Percentiles rank a stretch among this genome's conserved stretches.
phyloP scores from a whole-genome alignment of 371 early-diverging fungal genomes.

The Aphelidium insulamus region DNA sequence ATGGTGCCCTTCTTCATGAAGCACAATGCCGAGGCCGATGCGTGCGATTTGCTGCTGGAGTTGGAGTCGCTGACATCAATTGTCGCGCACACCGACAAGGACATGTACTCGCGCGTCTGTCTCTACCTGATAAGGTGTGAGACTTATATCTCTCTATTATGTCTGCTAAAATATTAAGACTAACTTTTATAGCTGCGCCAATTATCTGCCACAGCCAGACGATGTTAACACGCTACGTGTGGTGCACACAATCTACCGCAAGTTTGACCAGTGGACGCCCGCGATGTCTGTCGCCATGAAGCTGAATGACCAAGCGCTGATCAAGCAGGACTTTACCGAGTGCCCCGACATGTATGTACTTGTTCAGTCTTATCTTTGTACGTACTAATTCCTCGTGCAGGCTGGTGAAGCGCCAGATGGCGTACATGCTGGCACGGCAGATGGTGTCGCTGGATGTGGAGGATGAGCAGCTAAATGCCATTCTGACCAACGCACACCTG shows the following conservation, averaged over 20 bases:
- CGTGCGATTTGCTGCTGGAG: constrained; percentile 81
- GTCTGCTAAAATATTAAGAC: not conserved
- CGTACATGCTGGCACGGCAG: constrained; percentile 79
- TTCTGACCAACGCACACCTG: constrained; percentile 64
- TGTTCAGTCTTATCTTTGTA: not conserved
- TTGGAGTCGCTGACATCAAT: constrained; percentile 58
- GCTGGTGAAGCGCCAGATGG: constrained; percentile 71
- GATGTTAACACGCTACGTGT: constrained; percentile 61
- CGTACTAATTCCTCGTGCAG: constrained; percentile 11
- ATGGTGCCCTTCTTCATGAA: constrained; percentile 83
- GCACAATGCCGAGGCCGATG: constrained; percentile 94
- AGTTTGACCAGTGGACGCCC: constrained; percentile 50
- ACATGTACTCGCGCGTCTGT: constrained; percentile 84
- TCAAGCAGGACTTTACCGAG: constrained; percentile 67
- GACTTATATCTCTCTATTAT: not conserved
- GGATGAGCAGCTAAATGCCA: constrained; percentile 46
- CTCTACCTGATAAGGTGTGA: constrained; percentile 69
- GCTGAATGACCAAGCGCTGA: constrained; percentile 51
- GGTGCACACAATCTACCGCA: constrained; percentile 71
- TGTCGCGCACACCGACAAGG: constrained; percentile 57
- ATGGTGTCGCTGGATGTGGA: constrained; percentile 43
- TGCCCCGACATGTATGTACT: constrained; percentile 50
- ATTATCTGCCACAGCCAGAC: constrained; percentile 71
- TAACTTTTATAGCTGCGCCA: constrained; percentile 44
- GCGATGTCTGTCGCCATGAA: constrained; percentile 66